A percentile compares a stretch with the other conserved stretches of the same genome.
These are phyloP conservation scores for Ogataea nakhonphanomensis DNA, from an alignment of 805 yeast species.

Conservation along the genomic window DNA sequence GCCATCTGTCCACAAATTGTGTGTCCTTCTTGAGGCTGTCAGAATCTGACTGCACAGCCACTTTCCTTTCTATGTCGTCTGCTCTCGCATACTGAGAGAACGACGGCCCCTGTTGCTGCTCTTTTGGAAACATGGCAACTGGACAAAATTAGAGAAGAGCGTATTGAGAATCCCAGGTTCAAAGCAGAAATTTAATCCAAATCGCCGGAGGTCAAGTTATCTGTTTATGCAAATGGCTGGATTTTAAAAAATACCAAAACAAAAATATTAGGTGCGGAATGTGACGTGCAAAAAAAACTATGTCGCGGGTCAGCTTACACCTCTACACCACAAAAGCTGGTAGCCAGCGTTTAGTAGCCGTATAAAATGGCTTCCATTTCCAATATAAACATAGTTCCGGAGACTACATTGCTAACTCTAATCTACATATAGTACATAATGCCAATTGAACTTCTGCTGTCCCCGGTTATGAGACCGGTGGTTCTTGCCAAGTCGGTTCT, in stretches of 20 bases:
- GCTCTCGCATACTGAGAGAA: constrained; percentile 14
- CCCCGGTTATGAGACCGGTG: constrained; percentile 59
- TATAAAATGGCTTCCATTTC: constrained; percentile 4
- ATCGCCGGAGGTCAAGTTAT: constrained; percentile 1
- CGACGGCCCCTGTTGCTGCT: background rate
- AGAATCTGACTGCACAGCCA: constrained; percentile 6
- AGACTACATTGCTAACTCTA: constrained; percentile 44
- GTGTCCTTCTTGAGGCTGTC: constrained; percentile 8
- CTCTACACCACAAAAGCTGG: constrained; percentile 7
- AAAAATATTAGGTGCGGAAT: background rate
- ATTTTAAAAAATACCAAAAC: constrained; percentile 9
- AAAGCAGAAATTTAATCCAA: constrained; percentile 1
- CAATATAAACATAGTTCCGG: constrained; percentile 33
- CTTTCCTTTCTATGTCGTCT: constrained; percentile 16
- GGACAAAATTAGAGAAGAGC: background rate
- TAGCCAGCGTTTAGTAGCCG: background rate
- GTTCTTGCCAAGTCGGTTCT: constrained; percentile 52
- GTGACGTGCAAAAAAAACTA: constrained; percentile 18
- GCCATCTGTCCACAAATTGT: constrained; percentile 50
- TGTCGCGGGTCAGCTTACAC: background rate
- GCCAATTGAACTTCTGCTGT: constrained; percentile 58
- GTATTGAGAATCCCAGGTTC: background rate
- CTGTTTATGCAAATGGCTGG: constrained; percentile 20
- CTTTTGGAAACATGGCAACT: background rate
- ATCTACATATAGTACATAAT: constrained; percentile 30